These are phyloP conservation scores for Pseudogymnoascus sp. DNA, from an alignment of 2,329 filamentous ascomycete genomes.

Conservation along the genomic window DNA sequence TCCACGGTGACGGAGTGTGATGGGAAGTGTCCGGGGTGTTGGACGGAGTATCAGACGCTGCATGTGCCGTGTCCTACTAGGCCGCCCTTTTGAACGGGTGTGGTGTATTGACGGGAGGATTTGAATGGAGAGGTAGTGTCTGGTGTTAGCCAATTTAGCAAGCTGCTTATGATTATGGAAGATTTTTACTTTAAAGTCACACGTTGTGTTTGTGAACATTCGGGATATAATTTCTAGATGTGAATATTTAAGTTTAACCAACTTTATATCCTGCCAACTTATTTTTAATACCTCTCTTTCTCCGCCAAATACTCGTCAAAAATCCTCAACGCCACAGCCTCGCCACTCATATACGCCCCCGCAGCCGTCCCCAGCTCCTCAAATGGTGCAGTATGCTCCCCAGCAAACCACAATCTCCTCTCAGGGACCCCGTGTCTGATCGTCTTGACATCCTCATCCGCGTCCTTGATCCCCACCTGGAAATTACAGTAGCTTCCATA, in stretches of 20 bases:
- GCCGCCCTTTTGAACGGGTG: neutral
- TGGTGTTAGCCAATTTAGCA: neutral
- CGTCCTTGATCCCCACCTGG: slow-evolving; percentile 51
- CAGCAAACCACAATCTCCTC: slow-evolving; percentile 54
- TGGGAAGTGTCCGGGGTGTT: slow-evolving; percentile 1
- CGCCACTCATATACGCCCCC: slow-evolving; percentile 88
- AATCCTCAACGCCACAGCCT: slow-evolving; percentile 65
- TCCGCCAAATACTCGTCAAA: slow-evolving; percentile 45
- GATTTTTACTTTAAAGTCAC: neutral
- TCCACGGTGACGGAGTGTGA: slow-evolving; percentile 2
- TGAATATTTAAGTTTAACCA: neutral
- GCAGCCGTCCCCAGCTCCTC: slow-evolving; percentile 82
- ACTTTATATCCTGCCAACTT: neutral
- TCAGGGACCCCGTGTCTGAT: slow-evolving; percentile 41
- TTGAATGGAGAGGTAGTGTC: neutral
- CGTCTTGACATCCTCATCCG: slow-evolving; percentile 53
- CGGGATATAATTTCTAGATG: neutral
- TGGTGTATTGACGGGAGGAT: neutral
- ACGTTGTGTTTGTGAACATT: neutral
- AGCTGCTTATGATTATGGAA: neutral
- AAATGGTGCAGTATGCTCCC: slow-evolving; percentile 79
- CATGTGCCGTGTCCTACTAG: neutral
- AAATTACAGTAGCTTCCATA: slow-evolving; percentile 66
- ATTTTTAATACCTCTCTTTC: neutral
- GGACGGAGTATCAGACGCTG: neutral